Base-by-base conservation (phyloP, 768 basidiomycete genomes). In the Lactifluus volemus region DNA sequence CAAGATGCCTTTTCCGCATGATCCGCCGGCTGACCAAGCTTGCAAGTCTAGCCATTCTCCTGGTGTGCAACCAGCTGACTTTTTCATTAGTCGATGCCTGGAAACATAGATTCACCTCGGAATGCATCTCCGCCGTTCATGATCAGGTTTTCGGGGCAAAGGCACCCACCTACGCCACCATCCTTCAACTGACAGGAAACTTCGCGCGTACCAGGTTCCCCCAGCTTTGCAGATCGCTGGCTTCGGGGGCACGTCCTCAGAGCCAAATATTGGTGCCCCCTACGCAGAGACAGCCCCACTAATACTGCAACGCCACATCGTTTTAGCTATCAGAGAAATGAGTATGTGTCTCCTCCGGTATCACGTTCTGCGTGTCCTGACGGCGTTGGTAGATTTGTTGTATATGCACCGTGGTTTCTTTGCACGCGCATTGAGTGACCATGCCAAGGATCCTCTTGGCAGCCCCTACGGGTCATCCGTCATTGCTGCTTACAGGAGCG, bases 371-470 rank as follows among this genome's bases (percentile, higher is more conserved):
- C 39, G 17, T 42, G 42, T 29, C 34, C 44, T 63, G 39, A 55
- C 15, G 5, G 3, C n/a, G 7, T 39, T 54, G 30, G 32, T 53
- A 62, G 64, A 62, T 14, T 54, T 48, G 36, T 83, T 88, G 65
- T 87, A 87, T 66, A 83, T 88, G 78, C 86, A 88, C 70, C 79
- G 86, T 45, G 84, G 84, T 7, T 88, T 84, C 74, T 88, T 88
- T 68, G 85, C 84, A 0, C 81, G 82, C 53, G 85, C 85, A 0
- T 68, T 88, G 58, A 83, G 83, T 63, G 85, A 86, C 59, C 78
- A 72, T 59, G 80, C 84, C 0, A 72, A 70, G 15, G 85, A 88
- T 68, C 84, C 85, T 7, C 81, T 87, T 73, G 81, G 83, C 6
- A 84, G 84, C 73, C 85, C 81, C 67, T 88, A 82, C 67, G 81